phyloP scores from a whole-genome alignment of 306 rosid genomes.

The Senna siamea region DNA sequence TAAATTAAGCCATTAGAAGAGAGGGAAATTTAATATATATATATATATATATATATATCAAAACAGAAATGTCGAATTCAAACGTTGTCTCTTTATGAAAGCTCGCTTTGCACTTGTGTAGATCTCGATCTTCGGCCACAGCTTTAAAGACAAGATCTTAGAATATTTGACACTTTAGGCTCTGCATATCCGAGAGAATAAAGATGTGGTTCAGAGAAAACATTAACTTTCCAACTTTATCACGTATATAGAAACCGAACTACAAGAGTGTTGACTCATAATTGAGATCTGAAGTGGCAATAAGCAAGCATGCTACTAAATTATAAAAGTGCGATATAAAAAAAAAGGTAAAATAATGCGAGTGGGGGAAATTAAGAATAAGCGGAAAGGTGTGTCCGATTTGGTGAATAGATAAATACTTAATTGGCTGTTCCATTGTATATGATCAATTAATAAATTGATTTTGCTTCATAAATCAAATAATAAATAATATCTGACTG shows the following conservation, averaged over 20 bases:
- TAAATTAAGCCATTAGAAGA: no score
- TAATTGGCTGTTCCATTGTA: not conserved
- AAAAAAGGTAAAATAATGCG: constrained; percentile 8
- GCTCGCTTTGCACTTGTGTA: constrained; percentile 1
- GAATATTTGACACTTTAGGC: not conserved
- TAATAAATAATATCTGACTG: no score
- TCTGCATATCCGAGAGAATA: not conserved
- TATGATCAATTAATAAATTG: not conserved
- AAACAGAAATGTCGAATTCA: constrained; percentile 2
- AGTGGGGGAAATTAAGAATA: constrained; percentile 25
- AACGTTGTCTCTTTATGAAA: constrained; percentile 1
- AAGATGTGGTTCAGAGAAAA: not conserved
- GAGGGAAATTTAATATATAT: no score
- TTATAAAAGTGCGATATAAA: not conserved
- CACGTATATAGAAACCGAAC: not conserved
- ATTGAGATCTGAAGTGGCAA: constrained; percentile 11
- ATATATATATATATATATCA: no score
- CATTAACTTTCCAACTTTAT: not conserved
- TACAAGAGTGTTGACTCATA: constrained; percentile 7
- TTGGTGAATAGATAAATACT: no score
- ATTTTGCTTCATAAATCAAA: no score
- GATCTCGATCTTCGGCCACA: not conserved
- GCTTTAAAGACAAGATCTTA: constrained; percentile 1
- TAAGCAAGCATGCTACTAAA: constrained; percentile 15
- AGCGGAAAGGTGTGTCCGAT: constrained; percentile 24